Evolutionary conservation across 495 filamentous ascomycete species (phyloP), one percentile per base, ranked within the genome.

Genomic region (Aspergillus biplanus): DNA sequence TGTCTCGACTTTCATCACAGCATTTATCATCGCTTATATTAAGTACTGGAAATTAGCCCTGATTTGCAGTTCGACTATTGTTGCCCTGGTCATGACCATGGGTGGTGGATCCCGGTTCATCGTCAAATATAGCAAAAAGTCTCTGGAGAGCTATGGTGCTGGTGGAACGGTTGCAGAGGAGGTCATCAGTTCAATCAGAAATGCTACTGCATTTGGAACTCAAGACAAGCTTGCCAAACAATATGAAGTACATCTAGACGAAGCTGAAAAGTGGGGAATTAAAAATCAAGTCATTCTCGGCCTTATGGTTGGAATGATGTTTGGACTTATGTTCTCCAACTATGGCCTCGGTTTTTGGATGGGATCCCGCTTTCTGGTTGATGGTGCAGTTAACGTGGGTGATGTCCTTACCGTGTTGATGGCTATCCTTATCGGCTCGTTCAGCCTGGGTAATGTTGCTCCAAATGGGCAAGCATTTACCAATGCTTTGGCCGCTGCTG

Each of bases 261-360:
- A 83, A 39, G 95, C 92, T 32, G 87, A 96, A 71, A 85, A 78
- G 67, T 93, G 84, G 77, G 94, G 94, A 12, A 84, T 85, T 75
- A 93, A 88, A 75, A 81, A 87, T 66, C 91, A 96, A 71, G 75
- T 83, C 44, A 77, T 83, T 4, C 71, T 94, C 34, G 90, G 85
- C 21, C 62, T 88, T 27, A 92, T 97, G 91, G 79, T 99, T 44
- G 91, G 87, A 49, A 78, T 81, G 47, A 90, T 97, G 87, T 92
- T 97, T 80, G 78, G 83, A 59, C 79, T 94, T 58, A 83, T 98
- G 63, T 97, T 92, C 69, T 74, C 93, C 44, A 96, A 93, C 74
- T 97, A 97, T 67, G 91, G 89, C 35, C 84, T 99, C 42, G 89
- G 92, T 42, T 99, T 98, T 79, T 99, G 95, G 95, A 90, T 93